These are phyloP conservation scores for Haematococcus sp. DNA, from an alignment of 139 green algal genomes.

Conservation along the genomic window DNA sequence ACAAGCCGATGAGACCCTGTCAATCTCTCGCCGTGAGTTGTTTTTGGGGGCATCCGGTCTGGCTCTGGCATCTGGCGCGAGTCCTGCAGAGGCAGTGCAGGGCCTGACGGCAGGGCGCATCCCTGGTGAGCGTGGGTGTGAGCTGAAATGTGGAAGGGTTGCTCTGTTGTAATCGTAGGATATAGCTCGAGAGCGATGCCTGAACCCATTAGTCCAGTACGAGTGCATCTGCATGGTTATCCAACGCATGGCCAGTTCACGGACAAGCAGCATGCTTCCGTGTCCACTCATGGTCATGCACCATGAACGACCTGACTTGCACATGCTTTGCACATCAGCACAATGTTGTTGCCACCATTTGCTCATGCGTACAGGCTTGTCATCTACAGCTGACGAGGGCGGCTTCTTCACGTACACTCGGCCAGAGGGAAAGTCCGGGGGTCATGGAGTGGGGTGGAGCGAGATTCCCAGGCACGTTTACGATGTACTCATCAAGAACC, in stretches of 20 bases:
- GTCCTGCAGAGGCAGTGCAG: constrained; percentile 59
- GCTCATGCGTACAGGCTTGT: constrained; percentile 38
- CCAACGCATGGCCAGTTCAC: too few species aligned
- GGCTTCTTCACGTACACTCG: constrained; percentile 73
- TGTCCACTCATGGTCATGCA: too few species aligned
- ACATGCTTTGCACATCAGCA: too few species aligned
- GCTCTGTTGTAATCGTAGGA: not conserved
- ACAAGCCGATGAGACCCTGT: too few species aligned
- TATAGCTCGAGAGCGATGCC: too few species aligned
- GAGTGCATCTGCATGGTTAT: too few species aligned
- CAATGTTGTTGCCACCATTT: not conserved
- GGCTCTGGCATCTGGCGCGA: not conserved
- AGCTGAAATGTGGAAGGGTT: too few species aligned
- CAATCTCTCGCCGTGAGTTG: too few species aligned
- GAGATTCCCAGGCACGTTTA: constrained; percentile 60
- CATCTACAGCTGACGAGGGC: constrained; percentile 45
- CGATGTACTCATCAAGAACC: not conserved
- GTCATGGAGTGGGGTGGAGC: constrained; percentile 88
- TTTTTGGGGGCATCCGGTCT: too few species aligned
- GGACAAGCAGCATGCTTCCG: too few species aligned
- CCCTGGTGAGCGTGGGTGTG: constrained; percentile 60
- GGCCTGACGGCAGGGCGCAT: constrained; percentile 78
- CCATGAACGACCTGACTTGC: too few species aligned
- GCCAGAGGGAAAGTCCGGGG: constrained; percentile 85
- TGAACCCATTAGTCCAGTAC: too few species aligned